Evolutionary conservation across 2,329 filamentous ascomycete genomes (phyloP).

Genomic region (Hansfordia pulvinata): DNA sequence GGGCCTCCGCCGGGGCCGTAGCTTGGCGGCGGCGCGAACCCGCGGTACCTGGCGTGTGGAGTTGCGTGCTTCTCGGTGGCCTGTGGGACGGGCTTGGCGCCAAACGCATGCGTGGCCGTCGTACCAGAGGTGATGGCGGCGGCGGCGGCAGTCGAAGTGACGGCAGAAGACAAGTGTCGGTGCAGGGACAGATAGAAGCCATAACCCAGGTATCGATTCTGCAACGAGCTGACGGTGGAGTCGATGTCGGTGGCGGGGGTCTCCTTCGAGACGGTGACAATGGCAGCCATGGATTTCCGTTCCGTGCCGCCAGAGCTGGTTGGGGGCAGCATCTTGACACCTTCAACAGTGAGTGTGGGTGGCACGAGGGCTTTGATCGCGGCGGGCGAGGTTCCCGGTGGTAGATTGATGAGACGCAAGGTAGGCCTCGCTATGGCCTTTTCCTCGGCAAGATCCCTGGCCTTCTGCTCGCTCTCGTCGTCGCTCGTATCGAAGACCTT

Average conservation of each 20-base stretch:
- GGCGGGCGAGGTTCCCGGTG: slow-evolving; percentile 44
- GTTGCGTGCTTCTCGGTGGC: slow-evolving; percentile 19
- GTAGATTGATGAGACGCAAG: slow-evolving; percentile 44
- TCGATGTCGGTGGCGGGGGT: slow-evolving; percentile 78
- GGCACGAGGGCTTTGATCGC: slow-evolving; percentile 46
- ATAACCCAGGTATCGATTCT: slow-evolving; percentile 75
- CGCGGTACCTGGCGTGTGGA: slow-evolving; percentile 34
- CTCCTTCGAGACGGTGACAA: slow-evolving; percentile 69
- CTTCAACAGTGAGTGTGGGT: slow-evolving; percentile 51
- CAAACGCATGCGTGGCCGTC: slow-evolving; percentile 53
- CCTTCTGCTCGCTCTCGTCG: slow-evolving; percentile 33
- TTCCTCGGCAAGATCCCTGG: slow-evolving; percentile 36
- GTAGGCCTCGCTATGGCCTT: slow-evolving; percentile 50
- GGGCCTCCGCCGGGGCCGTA: slow-evolving; percentile 35
- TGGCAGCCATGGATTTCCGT: slow-evolving; percentile 60
- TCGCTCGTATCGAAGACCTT: slow-evolving; percentile 61
- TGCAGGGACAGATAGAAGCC: slow-evolving; percentile 73
- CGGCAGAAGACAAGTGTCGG: slow-evolving; percentile 68
- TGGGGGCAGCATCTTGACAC: slow-evolving; percentile 55
- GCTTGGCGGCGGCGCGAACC: slow-evolving; percentile 65
- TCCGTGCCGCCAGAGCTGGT: slow-evolving; percentile 39
- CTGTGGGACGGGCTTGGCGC: slow-evolving; percentile 53
- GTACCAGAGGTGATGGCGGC: slow-evolving; percentile 31
- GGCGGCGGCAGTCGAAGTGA: slow-evolving; percentile 35
- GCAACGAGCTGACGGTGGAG: slow-evolving; percentile 59